Evolutionary conservation across 768 basidiomycete species (phyloP), one percentile per base, ranked within the genome.

Genomic region (Infundibulicybe gibba): DNA sequence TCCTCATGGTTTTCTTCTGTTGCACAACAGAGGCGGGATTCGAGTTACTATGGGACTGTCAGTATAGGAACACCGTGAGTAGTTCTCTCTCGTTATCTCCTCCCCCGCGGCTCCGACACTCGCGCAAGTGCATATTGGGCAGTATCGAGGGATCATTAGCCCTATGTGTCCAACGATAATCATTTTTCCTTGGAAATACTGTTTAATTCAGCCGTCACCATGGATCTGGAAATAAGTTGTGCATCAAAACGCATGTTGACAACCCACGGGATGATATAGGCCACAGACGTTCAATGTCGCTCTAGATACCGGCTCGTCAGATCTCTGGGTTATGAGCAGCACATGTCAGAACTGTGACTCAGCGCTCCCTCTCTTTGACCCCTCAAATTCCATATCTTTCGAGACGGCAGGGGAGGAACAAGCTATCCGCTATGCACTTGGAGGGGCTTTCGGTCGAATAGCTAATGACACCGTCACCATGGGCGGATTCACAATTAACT

Each of bases 251-350:
- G 8, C 25, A 25, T 25, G 25, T 8, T 25, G 25, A 25, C 25
- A 25, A 25, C 8, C 8, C 25, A 25, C 8, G 25, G 25, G 8
- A 4, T 25, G 25, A 25, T 25, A 25, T 51, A 86, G 83, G 11
- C 62, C 82, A 0, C 90, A 93, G 62, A 35, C 67, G 2, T 86
- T 97, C 59, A 72, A 83, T 45, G 72, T 97, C 45, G 81, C 97
- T 45, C 78, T 97, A 31, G 95, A 97, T 63, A 97, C 95, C 0
- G 93, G 93, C 12, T 91, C 87, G 0, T 82, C 82, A 16, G 95
- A 97, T 64, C 70, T 97, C 4, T 99, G 94, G 94, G 75, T 99
- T 6, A 83, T 85, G 0, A 72, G 74, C 13, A 61, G 65, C 0
- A 41, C 57, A 19, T 92, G 80, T 57, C 15, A 5, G 10, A 51